Conservation (phyloP, 768 basidiomycete species). For the Paxillus rubicundulus region DNA sequence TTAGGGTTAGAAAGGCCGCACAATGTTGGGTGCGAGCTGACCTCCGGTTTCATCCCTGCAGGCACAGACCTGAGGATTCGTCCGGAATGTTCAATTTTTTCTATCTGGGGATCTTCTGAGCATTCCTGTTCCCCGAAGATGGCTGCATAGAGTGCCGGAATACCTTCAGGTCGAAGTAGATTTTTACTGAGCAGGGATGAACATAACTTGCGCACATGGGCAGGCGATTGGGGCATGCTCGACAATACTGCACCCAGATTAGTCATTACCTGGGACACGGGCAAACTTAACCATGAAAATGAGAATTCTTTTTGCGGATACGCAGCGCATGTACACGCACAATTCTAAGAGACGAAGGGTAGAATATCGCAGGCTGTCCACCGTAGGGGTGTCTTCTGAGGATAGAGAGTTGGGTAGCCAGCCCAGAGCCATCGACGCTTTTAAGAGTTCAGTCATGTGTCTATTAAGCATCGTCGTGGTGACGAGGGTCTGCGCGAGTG, state of each 20-base stretch:
- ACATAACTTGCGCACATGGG: conserved; percentile 58
- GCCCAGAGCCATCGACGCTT: conserved; percentile 60
- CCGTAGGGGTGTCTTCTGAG: conserved; percentile 35
- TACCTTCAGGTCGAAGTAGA: conserved; percentile 66
- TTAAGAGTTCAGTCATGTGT: conserved; percentile 58
- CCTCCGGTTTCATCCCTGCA: conserved; percentile 50
- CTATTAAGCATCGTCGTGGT: conserved; percentile 54
- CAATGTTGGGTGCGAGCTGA: conserved; percentile 29
- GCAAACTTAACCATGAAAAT: conserved; percentile 40
- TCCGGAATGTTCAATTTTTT: conserved; percentile 74
- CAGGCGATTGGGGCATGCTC: conserved; percentile 36
- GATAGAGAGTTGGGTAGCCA: conserved; percentile 64
- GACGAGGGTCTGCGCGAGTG: conserved; percentile 57
- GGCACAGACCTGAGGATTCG: conserved; percentile 65
- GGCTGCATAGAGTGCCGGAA: conserved; percentile 65
- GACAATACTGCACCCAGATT: conserved; percentile 63
- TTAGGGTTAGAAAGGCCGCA: conserved; percentile 1
- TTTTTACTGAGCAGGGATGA: conserved; percentile 66
- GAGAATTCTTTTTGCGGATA: conserved; percentile 8
- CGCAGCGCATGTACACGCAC: conserved; percentile 44
- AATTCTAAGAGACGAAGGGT: conserved; percentile 57
- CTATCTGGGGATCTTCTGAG: conserved; percentile 51
- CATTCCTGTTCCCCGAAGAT: conserved; percentile 63
- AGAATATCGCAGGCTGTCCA: conserved; percentile 48
- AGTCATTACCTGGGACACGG: conserved; percentile 62